These are phyloP conservation scores for Cercospora sp. DNA, from an alignment of 2,329 filamentous ascomycete genomes.

Conservation along the genomic window DNA sequence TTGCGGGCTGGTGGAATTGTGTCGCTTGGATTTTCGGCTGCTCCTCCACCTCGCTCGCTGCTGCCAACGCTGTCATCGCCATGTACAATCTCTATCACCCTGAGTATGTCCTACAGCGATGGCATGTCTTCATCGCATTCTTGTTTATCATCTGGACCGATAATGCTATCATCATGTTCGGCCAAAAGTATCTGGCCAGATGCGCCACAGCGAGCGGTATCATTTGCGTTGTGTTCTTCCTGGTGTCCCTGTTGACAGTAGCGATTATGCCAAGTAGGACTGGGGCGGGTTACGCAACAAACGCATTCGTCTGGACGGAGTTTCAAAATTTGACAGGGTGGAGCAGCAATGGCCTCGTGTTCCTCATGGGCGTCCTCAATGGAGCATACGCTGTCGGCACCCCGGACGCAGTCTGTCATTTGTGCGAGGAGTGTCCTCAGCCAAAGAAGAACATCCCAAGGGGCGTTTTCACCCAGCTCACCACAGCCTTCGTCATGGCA, in stretches of 20 bases:
- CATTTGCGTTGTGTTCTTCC: slow-evolving; percentile 51
- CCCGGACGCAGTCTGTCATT: slow-evolving; percentile 62
- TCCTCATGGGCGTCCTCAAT: slow-evolving; percentile 64
- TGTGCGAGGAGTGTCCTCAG: slow-evolving; percentile 63
- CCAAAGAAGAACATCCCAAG: slow-evolving; percentile 56
- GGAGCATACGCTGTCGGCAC: slow-evolving; percentile 65
- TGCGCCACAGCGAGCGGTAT: slow-evolving; percentile 56
- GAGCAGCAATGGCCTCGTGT: slow-evolving; percentile 57
- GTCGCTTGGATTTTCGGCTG: slow-evolving; percentile 53
- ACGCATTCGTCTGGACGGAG: slow-evolving; percentile 45
- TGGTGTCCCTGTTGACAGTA: slow-evolving; percentile 58
- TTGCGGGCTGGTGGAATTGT: slow-evolving; percentile 54
- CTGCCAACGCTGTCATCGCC: slow-evolving; percentile 48
- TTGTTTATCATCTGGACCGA: slow-evolving; percentile 51
- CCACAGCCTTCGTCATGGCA: slow-evolving; percentile 54
- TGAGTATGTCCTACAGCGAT: slow-evolving; percentile 47
- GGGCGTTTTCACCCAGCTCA: slow-evolving; percentile 54
- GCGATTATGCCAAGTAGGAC: slow-evolving; percentile 54
- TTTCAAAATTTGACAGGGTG: slow-evolving; percentile 48
- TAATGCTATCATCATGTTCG: slow-evolving; percentile 53
- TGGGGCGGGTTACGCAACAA: slow-evolving; percentile 44
- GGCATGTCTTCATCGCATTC: slow-evolving; percentile 55
- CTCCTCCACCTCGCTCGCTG: slow-evolving; percentile 46
- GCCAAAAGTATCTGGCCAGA: slow-evolving; percentile 55
- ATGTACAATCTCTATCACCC: slow-evolving; percentile 54